Evolutionary conservation across 345 rosid genomes (phyloP), one percentile per base, ranked within the genome.

Genomic region (Brassica juncea): DNA sequence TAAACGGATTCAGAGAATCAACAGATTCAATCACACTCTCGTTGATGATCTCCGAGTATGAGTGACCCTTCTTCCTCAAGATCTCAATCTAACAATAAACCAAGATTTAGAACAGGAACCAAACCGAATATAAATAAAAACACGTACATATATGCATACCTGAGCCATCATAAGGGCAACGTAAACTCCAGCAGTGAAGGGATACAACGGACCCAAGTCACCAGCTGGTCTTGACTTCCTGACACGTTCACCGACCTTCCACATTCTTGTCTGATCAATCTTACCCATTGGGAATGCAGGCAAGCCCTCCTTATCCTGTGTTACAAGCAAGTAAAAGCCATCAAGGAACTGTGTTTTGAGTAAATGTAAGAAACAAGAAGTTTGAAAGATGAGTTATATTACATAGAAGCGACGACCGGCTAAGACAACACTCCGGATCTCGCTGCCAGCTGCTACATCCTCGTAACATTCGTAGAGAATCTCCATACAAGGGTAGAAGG

Each of bases 201-300:
- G 91, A 74, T 81, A 81, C 57, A 90, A 76, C 9, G 97, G 95
- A 42, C 98, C 98, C 55, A 94, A 84, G 84, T 94, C 97, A 66
- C 90, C 94, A 28, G 85, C 85, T 30, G 92, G 91, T 37, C 98
- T 82, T 4, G 86, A 14, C 68, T 87, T 83, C 69, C 96, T 80
- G 44, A 94, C 97, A 6, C 75, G 86, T 85, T 91, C 91, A 72
- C 98, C 98, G 1, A 94, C 95, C 81, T 89, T 94, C 98, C 98
- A 91, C 98, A 94, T 94, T 39, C 90, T 91, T 39, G 97, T 94
- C 84, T 90, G 97, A 64, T 94, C 98, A 68, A 94, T 94, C 82
- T 90, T 94, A 21, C 98, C 98, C 97, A 94, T 94, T 9, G 98
- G 98, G 82, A 94, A 94, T 65, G 98, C 88, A n/a, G 97, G 98